These are phyloP conservation scores for Stereum hirsutum DNA, from an alignment of 1,284 basidiomycete genomes.

Conservation along the genomic window DNA sequence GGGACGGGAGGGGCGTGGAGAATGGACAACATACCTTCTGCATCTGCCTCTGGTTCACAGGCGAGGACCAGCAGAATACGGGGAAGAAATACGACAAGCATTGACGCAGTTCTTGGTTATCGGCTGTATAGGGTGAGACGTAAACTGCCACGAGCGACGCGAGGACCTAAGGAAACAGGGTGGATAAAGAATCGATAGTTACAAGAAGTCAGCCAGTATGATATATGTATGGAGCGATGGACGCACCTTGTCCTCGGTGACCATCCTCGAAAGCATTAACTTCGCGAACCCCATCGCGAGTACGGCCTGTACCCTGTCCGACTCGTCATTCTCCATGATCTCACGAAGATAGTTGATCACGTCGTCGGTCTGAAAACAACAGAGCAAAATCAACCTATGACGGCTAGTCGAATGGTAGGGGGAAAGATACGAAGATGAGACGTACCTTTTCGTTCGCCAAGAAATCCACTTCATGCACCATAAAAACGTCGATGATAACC, in stretches of 20 bases:
- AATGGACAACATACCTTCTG: slow-evolving; percentile 48
- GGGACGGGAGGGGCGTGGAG: not conserved
- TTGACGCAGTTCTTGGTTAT: slow-evolving; percentile 85
- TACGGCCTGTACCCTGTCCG: slow-evolving; percentile 69
- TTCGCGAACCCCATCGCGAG: slow-evolving; percentile 85
- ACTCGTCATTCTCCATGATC: slow-evolving; percentile 68
- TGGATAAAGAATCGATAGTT: not conserved
- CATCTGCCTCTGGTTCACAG: slow-evolving; percentile 73
- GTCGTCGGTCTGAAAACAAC: slow-evolving; percentile 61
- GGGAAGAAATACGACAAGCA: slow-evolving; percentile 96
- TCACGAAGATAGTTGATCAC: slow-evolving; percentile 74
- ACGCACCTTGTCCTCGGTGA: slow-evolving; percentile 64
- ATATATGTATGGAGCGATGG: not conserved
- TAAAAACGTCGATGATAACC: slow-evolving; percentile 85
- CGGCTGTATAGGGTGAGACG: slow-evolving; percentile 78
- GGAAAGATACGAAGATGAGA: slow-evolving; percentile 25
- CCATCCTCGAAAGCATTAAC: slow-evolving; percentile 79
- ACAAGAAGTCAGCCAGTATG: not conserved
- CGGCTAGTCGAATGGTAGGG: no score
- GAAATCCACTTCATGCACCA: slow-evolving; percentile 82
- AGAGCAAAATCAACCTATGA: not conserved
- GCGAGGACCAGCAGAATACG: slow-evolving; percentile 84
- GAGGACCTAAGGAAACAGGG: slow-evolving; percentile 49
- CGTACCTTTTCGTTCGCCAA: slow-evolving; percentile 45
- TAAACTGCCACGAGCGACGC: slow-evolving; percentile 77